Base-by-base conservation (phyloP, 140 eudicot genomes). In the Erigeron philadelphicus region DNA sequence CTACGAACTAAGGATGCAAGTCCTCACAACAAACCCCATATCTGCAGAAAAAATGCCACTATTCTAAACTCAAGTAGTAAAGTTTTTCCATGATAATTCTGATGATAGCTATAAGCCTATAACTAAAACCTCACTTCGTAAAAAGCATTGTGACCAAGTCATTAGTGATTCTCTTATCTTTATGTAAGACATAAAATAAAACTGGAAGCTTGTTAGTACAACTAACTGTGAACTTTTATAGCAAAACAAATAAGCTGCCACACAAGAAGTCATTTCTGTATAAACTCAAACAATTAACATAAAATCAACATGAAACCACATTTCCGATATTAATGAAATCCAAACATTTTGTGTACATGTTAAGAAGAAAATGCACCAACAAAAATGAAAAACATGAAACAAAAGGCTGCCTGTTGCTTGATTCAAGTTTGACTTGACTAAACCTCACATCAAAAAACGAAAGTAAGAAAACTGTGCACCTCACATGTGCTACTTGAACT, bases 391-490 rank as follows among this genome's bases (percentile, higher is more conserved):
- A 18, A 9, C n/a, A 23, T 23, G 41, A 19, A 31, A 31, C 38
- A 31, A 31, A 31, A 61, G 9, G 58, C 16, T 23, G 18, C 72
- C 57, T 56, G 46, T 47, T 2, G 46, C 67, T 31, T 18, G 68
- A 38, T 44, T 66, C 54, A 17, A 25, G 62, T 47, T 67, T 47
- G 21, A 31, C 0, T 31, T 2, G 57, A 67, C 45, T 38, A 16
- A 44, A 65, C 50, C 59, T 46, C 72, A 55, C 8, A 31, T 8
- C 50, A 40, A 57, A 56, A 67, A 53, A 67, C 35, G 47, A 66
- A 74, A 44, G 50, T 25, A 18, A 67, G 68, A 61, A 67, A 57
- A 75, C 53, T 19, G 1, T 57, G 46, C 67, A 40, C 23, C 46
- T 40, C 21, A 6, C 53, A 41, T 17, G 15, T 43, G 43, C 38